Conservation (phyloP, 2,329 filamentous ascomycete species). For the Alternaria infectoria region DNA sequence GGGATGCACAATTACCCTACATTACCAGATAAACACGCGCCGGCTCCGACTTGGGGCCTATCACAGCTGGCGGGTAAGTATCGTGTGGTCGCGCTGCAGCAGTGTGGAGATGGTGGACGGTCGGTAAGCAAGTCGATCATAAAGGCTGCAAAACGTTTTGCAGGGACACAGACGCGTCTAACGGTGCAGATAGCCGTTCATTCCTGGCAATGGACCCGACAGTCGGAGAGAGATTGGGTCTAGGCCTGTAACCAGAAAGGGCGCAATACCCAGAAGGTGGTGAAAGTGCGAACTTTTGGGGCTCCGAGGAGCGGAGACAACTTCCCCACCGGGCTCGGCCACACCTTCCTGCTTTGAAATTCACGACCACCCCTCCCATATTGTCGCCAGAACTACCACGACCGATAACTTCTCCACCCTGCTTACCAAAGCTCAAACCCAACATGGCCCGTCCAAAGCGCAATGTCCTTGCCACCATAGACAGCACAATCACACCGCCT, state of each 20-base stretch:
- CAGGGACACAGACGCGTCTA: background rate
- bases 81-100: background rate
- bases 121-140: background rate
- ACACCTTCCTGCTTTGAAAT: conserved; percentile 10
- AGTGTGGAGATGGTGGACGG: conserved; percentile 1
- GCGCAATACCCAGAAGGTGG: conserved; percentile 12
- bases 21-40: background rate
- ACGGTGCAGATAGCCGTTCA: background rate
- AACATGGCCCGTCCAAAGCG: conserved; percentile 77
- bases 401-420: background rate
- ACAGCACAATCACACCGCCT: conserved; percentile 71
- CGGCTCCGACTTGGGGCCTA: conserved; percentile 9
- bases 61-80: background rate
- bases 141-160: background rate
- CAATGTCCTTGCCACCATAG: conserved; percentile 76
- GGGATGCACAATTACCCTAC: background rate
- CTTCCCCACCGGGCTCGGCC: conserved; percentile 14
- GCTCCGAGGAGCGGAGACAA: conserved; percentile 5
- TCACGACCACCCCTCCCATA: conserved; percentile 11
- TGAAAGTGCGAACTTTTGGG: conserved; percentile 11
- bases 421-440: background rate
- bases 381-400: background rate
- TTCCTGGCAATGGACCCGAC: background rate
- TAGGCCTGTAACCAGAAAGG: background rate
- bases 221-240: background rate